Base-by-base conservation (phyloP, 306 rosid genomes). In the Sechiopsis laciniata region DNA sequence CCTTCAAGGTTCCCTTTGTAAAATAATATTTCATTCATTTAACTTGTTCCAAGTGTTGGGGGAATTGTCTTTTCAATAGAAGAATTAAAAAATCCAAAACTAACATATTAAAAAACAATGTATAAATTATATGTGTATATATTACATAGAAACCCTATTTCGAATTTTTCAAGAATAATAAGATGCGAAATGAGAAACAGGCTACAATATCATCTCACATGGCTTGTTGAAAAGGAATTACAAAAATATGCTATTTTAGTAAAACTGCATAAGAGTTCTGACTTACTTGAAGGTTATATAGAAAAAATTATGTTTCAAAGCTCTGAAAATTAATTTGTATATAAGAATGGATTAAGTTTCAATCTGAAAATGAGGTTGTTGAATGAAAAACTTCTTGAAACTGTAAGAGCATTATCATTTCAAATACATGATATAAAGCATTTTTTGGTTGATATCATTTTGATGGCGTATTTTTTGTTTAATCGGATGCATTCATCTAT, bases 11-110 rank as follows among this genome's bases (percentile, higher is more conserved):
- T 63, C 70, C 9, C 40, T 59, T 21, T 59, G 9, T 59, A n/a
- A 59, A 24, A 29, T 61, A 64, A 29, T 61, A 64, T 65, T 65
- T 65, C 71, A 19, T 65, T 40, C 71, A 40, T 42, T 65, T 65
- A 65, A 65, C 54, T 37, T 65, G 71, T 35, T 63, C 70, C 37
- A 0, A 7, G 6, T 22, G 3, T 63, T 4, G 8, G 0, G 22
- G 69, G 70, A 63, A 63, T 63, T n/a, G 51, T 37, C 17, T 63
- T 61, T 63, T 15, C 7, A 29, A 29, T 26, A 26, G 10, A 8
- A 26, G 20, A 7, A 61, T 61, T 29, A 61, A 2, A 61, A 7
- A 61, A 32, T 26, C 13, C 37, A 5, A 4, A 13, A 61, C 4
- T 3, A 26, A 32, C 37, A 32, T 32, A 32, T 32, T 52, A 52